Base-by-base conservation (phyloP, 2,329 filamentous ascomycete genomes). In the Cucurbitaria berberidis region DNA sequence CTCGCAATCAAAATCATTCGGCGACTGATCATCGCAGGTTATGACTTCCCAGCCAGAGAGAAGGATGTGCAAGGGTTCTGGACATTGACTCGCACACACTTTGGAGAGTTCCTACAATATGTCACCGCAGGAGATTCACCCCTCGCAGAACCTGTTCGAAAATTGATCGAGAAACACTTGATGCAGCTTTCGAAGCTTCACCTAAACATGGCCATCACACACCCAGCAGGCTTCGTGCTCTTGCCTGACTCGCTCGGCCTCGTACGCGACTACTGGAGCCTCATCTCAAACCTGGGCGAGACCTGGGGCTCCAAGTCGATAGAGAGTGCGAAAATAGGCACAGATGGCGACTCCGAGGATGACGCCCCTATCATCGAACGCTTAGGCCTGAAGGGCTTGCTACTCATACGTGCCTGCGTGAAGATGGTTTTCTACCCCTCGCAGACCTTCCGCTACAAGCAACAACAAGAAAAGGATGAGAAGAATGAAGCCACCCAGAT, bases 181-280 rank as follows among this genome's bases (percentile, higher is more conserved):
- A 77, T 97, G 36, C 93, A 98, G 69, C 88, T 98, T 44, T 88
- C 93, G 3, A 99, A 98, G 75, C 80, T 99, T 3, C 95, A 98
- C 71, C 82, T 96, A 34, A 88, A 91, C 50, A 93, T 98, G 88
- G 86, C 91, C 1, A 85, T 86, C 44, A 78, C 81, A 5, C 92
- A 96, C 71, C 87, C 93, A 1, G 87, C 89, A 3, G 90, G 91
- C 48, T 98, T 97, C 74, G 87, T 88, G 0, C 81, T 91, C 11
- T 82, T 99, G 6, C 91, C 92, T 1, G 88, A 90, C 66, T 92
- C 91, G 2, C 78, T 96, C 15, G 81, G 86, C 15, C 84, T 98
- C 21, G 87, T 90, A 1, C 86, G 85, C 61, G 87, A 89, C 15
- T 98, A 98, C 74, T 98, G 95, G 93, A 84, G 84, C 26, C 79